Conservation (phyloP, 2,329 filamentous ascomycete genomes). For the Aspergillus jensenii region DNA sequence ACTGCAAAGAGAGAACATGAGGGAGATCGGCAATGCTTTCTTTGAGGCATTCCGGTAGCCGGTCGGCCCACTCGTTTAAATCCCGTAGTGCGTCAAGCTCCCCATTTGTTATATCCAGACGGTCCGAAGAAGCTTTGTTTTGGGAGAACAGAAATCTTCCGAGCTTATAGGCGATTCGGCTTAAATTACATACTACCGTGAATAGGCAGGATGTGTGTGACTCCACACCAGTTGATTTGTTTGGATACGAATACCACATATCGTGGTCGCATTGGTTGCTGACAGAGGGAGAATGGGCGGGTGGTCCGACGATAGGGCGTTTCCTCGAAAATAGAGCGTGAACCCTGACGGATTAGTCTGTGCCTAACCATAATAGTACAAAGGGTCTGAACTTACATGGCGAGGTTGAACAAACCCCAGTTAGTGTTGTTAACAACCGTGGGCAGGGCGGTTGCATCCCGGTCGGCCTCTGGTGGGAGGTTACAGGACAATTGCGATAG, state of each 20-base stretch:
- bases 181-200: constrained; percentile 20
- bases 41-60: constrained; percentile 15
- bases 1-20: constrained; percentile 26
- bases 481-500: constrained; percentile 15
- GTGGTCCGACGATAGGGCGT: constrained; percentile 17
- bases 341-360: constrained; percentile 17
- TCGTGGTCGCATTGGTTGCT: constrained; percentile 14
- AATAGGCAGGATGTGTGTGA: constrained; percentile 22
- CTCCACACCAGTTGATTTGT: constrained; percentile 7
- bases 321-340: constrained; percentile 23
- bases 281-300: constrained; percentile 12
- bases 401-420: constrained; percentile 29
- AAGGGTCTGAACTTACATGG: constrained; percentile 20
- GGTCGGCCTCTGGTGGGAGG: constrained; percentile 14
- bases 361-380: neutral
- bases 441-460: constrained; percentile 15
- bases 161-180: constrained; percentile 21
- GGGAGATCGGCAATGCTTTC: constrained; percentile 15
- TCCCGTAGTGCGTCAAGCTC: constrained; percentile 18
- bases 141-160: constrained; percentile 18
- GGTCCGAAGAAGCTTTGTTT: neutral
- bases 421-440: constrained; percentile 16
- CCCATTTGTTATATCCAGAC: constrained; percentile 12
- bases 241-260: constrained; percentile 25
- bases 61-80: constrained; percentile 17